Evolutionary conservation across 2,329 filamentous ascomycete genomes (phyloP).

Genomic region (Claviceps arundinis): DNA sequence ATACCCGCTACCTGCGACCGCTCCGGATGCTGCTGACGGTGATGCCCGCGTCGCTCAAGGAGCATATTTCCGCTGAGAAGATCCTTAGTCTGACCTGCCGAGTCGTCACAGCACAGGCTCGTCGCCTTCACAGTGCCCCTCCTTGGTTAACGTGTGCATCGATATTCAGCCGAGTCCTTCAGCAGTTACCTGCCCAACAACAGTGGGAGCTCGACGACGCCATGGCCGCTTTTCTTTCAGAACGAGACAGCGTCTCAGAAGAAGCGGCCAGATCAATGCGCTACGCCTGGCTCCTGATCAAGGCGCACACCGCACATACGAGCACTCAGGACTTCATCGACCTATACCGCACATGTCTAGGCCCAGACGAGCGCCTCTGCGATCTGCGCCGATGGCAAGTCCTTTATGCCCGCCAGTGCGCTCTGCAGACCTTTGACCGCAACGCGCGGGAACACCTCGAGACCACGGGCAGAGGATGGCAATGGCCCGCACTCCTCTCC

Average conservation of each 20-base stretch:
- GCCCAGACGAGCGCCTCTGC: conserved; percentile 1
- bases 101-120: conserved; percentile 10
- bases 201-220: conserved; percentile 5
- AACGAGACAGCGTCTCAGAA: conserved; percentile 5
- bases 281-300: conserved; percentile 13
- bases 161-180: conserved; percentile 9
- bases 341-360: conserved; percentile 2
- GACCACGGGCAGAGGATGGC: neutral
- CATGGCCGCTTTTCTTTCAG: conserved; percentile 6
- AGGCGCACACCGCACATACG: conserved; percentile 7
- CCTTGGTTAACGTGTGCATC: conserved; percentile 9
- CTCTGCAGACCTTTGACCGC: conserved; percentile 4
- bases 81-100: conserved; percentile 6
- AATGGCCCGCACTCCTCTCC: conserved; percentile 10
- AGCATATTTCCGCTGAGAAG: conserved; percentile 6
- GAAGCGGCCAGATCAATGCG: conserved; percentile 6
- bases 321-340: conserved; percentile 8
- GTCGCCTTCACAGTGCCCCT: conserved; percentile 7
- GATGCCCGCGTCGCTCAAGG: conserved; percentile 9
- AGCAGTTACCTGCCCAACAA: conserved; percentile 5
- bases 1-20: conserved; percentile 9
- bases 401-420: conserved; percentile 7
- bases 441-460: neutral
- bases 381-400: conserved; percentile 13
- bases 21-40: conserved; percentile 9